Conservation (phyloP, 2,329 filamentous ascomycete genomes). For the Beauveria varroae region DNA sequence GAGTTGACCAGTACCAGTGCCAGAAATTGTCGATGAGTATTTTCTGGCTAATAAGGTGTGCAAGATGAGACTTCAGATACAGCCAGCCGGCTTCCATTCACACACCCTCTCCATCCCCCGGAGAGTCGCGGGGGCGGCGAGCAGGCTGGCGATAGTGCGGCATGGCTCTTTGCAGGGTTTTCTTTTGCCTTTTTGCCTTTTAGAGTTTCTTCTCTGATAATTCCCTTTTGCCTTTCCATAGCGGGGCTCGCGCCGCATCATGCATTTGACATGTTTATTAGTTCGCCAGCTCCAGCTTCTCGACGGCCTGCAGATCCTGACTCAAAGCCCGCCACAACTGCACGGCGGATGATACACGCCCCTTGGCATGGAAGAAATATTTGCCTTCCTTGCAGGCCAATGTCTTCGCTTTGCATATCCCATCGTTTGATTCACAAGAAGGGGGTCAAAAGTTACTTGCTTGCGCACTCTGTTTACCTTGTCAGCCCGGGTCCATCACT, state of each 20-base stretch:
- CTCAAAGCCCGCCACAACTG: constrained; percentile 10
- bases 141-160: background rate
- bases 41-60: constrained; percentile 5
- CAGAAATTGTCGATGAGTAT: background rate
- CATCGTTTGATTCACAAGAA: background rate
- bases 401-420: background rate
- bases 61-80: background rate
- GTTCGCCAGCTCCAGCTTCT: constrained; percentile 1
- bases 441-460: background rate
- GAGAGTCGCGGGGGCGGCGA: background rate
- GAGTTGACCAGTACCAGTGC: background rate
- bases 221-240: background rate
- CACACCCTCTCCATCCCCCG: background rate
- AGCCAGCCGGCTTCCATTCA: background rate
- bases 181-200: background rate
- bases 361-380: background rate
- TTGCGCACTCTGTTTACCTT: background rate
- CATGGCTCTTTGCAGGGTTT: background rate
- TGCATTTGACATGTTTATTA: constrained; percentile 6
- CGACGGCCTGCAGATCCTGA: constrained; percentile 8
- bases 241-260: background rate
- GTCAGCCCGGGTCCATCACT: background rate
- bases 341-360: constrained; percentile 5
- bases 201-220: background rate
- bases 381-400: background rate